phyloP scores from a whole-genome alignment of 305 asterid species.

The Ajuga reptans region DNA sequence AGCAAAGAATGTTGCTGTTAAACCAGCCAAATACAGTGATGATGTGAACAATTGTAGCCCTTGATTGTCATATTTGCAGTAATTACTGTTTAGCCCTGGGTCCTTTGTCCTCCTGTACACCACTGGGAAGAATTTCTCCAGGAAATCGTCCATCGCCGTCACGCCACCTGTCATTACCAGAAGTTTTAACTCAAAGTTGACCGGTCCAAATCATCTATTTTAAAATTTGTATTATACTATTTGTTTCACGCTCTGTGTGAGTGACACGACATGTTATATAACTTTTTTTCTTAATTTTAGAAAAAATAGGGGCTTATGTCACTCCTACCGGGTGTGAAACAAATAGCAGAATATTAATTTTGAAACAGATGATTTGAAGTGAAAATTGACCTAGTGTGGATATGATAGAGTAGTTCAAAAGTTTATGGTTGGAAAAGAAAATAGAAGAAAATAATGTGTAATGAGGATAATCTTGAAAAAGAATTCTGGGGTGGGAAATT shows the following conservation, averaged over 20 bases:
- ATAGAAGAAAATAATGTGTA: neutral
- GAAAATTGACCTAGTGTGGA: too few relatives aligned
- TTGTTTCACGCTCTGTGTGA: too few relatives aligned
- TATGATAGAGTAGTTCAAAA: too few relatives aligned
- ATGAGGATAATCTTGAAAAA: neutral
- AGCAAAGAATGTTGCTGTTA: constrained; percentile 79
- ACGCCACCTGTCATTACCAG: constrained; percentile 59
- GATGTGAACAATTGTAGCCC: constrained; percentile 85
- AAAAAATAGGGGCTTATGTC: too few relatives aligned
- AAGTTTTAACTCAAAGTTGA: too few relatives aligned
- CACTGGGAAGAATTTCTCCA: constrained; percentile 70
- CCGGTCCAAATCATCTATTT: too few relatives aligned
- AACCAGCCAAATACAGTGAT: constrained; percentile 72
- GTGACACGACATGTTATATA: too few relatives aligned
- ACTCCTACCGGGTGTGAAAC: too few relatives aligned
- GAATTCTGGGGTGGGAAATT: neutral
- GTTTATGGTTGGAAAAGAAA: neutral
- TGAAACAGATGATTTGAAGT: too few relatives aligned
- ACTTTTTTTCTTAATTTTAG: too few relatives aligned
- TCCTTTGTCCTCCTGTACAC: constrained; percentile 39
- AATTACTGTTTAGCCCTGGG: constrained; percentile 40
- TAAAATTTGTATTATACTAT: too few relatives aligned
- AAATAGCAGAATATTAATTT: too few relatives aligned
- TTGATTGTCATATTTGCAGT: constrained; percentile 86
- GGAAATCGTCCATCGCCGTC: constrained; percentile 60